These are phyloP conservation scores for Globisporangium megalacanthum DNA, from an alignment of 352 stramenopile species.

Conservation along the genomic window DNA sequence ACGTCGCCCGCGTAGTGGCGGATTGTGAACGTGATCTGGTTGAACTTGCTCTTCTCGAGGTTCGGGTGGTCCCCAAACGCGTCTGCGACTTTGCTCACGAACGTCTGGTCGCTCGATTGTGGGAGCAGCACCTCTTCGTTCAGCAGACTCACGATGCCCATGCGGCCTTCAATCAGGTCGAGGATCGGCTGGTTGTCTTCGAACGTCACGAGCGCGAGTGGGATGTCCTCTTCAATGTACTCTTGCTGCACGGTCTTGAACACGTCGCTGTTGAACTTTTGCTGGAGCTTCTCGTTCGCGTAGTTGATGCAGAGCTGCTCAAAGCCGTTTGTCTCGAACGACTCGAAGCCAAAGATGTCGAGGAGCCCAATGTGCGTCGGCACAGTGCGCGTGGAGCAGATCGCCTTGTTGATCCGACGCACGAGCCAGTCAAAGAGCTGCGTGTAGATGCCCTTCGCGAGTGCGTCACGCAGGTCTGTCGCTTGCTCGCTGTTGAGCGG, in stretches of 20 bases:
- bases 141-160: constrained; percentile 90
- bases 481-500: constrained; percentile 86
- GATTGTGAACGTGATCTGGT: constrained; percentile 77
- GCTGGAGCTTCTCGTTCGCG: constrained; percentile 92
- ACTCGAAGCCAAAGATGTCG: constrained; percentile 97
- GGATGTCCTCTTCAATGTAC: constrained; percentile 92
- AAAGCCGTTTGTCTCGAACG: constrained; percentile 74
- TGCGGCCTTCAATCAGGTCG: constrained; percentile 84
- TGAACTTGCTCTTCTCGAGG: constrained; percentile 83
- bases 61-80: constrained; percentile 73
- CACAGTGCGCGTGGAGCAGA: constrained; percentile 70
- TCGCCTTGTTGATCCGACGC: constrained; percentile 73
- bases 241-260: constrained; percentile 95
- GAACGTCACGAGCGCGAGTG: constrained; percentile 81
- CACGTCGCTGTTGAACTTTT: constrained; percentile 90
- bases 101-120: constrained; percentile 73
- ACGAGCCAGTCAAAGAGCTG: constrained; percentile 97
- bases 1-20: constrained; percentile 81
- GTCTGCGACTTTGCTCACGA: constrained; percentile 80
- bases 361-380: constrained; percentile 88
- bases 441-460: constrained; percentile 96
- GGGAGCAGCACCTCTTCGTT: constrained; percentile 94
- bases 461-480: constrained; percentile 88
- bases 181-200: constrained; percentile 90
- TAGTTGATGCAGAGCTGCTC: constrained; percentile 97